Conservation (phyloP, 2,329 filamentous ascomycete genomes). For the Colletotrichum magnum region DNA sequence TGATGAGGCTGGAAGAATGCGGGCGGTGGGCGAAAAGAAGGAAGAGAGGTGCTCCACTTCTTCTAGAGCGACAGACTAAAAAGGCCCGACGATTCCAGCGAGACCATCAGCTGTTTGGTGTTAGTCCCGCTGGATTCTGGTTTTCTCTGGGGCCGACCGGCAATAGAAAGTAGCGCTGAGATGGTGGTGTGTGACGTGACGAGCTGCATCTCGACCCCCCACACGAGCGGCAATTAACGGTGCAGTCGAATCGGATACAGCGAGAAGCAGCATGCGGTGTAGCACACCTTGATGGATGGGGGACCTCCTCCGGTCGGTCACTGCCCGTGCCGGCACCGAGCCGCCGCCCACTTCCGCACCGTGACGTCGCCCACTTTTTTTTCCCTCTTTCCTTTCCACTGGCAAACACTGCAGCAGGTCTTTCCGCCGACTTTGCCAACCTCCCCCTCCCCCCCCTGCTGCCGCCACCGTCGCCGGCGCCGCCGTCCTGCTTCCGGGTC, state of each 20-base stretch:
- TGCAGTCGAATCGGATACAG: neutral
- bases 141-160: too few relatives aligned
- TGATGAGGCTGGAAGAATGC: too few relatives aligned
- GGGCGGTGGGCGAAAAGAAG: neutral
- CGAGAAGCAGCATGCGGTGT: slow-evolving; percentile 4
- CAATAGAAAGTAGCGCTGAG: too few relatives aligned
- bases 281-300: neutral
- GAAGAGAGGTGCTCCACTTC: too few relatives aligned
- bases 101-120: too few relatives aligned
- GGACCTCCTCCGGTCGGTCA: too few relatives aligned
- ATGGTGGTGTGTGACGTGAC: too few relatives aligned
- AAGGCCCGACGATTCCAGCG: too few relatives aligned
- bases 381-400: neutral
- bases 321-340: slow-evolving; percentile 12
- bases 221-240: neutral
- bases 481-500: slow-evolving; percentile 17
- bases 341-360: neutral
- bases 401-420: neutral
- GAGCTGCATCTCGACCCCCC: too few relatives aligned
- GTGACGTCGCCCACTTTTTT: neutral
- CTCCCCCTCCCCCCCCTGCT: neutral
- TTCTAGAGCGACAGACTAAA: too few relatives aligned
- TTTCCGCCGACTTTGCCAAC: neutral
- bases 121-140: too few relatives aligned
- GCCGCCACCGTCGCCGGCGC: slow-evolving; percentile 22